phyloP scores from a whole-genome alignment of 306 rosid species.

The Macrotyloma uniflorum region DNA sequence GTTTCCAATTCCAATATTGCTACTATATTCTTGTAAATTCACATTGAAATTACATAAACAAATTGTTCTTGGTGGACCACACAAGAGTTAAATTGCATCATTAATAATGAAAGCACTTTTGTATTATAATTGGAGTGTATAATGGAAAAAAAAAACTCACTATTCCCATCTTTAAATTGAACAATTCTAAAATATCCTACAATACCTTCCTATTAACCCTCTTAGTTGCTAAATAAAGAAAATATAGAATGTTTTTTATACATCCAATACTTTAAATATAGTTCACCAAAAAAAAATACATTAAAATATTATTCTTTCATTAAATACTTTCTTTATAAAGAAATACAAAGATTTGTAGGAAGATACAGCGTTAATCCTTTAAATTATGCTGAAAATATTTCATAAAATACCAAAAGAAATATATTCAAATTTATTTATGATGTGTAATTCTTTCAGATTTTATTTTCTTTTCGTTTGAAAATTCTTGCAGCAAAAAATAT shows the following conservation, averaged over 20 bases:
- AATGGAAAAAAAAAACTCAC: background rate
- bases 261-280: background rate
- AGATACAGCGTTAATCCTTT: background rate
- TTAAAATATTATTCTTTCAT: background rate
- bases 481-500: background rate
- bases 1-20: background rate
- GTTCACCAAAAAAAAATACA: too few relatives aligned
- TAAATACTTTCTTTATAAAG: background rate
- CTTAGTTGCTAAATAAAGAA: background rate
- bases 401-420: background rate
- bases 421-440: background rate
- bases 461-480: background rate
- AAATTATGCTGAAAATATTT: background rate
- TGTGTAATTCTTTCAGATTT: background rate
- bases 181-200: background rate
- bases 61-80: background rate
- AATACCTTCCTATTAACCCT: background rate
- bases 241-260: background rate
- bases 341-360: background rate
- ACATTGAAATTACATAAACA: slow-evolving; percentile 8
- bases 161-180: background rate
- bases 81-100: background rate
- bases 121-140: background rate
- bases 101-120: slow-evolving; percentile 8
- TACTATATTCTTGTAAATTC: slow-evolving; percentile 12